Base-by-base conservation (phyloP, 345 rosid species). In the Lepidium sativum region DNA sequence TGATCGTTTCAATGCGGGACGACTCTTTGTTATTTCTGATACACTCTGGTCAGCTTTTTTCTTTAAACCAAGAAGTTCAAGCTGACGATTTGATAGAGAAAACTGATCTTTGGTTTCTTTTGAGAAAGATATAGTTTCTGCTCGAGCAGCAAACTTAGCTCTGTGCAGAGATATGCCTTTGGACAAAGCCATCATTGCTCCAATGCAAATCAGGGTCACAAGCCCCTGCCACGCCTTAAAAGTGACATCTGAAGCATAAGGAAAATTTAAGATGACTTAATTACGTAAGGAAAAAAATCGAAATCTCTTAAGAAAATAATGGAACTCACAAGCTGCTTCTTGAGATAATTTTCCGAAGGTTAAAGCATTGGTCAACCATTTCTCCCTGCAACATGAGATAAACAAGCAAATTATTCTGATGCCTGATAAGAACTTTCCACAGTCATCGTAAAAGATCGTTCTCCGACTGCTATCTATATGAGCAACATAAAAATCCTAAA, bases 41-140 rank as follows among this genome's bases (percentile, higher is more conserved):
- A 39, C 65, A 47, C 59, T 42, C 57, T 77, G 76, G 52, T 87
- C 81, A 61, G 70, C 63, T 64, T 81, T 87, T 41, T 86, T 81
- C 82, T 86, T 92, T 61, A 84, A 32, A 39, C 97, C 95, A 65
- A 92, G 72, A 64, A 92, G 87, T 31, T 76, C 84, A 62, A 89
- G 78, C 73, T 92, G 98, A 35, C 73, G 94, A 68, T 41, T 75
- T 7, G 96, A 73, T 73, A 92, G 79, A 47, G 25, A 15, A 35
- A 79, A 78, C 68, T 80, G 89, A 75, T 78, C 82, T 75, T 75
- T 83, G 27, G 75, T 60, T 57, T 67, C 86, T 61, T 76, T 76
- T 13, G 84, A 79, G 23, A 73, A 66, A 65, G 85, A 73, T 52
- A 47, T 38, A 34, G 63, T 38, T 35, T 74, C 67, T 13, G 33